These are phyloP conservation scores for Reticulomyxa filosa DNA, from an alignment of 78 protist genomes.

Conservation along the genomic window DNA sequence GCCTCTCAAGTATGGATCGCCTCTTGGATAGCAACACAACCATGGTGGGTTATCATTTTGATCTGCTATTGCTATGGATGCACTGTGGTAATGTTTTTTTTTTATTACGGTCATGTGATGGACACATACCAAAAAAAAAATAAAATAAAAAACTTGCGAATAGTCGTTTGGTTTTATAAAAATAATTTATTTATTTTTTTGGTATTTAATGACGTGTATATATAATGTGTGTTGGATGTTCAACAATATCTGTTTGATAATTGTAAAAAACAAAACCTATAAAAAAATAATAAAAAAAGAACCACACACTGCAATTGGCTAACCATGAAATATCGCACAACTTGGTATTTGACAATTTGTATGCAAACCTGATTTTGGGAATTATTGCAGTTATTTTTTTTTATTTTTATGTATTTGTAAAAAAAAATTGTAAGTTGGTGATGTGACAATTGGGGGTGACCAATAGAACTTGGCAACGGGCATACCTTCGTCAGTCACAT, in stretches of 20 bases:
- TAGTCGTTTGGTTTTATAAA: no score
- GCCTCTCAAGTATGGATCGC: not conserved
- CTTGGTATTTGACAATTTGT: not conserved
- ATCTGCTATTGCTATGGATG: not conserved
- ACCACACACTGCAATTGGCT: not conserved
- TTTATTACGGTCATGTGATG: no score
- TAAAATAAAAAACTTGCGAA: no score
- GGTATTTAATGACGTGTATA: not conserved
- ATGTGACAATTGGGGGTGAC: no score
- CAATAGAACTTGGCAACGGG: constrained; percentile 45
- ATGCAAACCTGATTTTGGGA: not conserved
- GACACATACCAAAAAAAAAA: no score
- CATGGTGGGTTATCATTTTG: not conserved
- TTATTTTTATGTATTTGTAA: no score
- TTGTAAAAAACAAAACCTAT: not conserved
- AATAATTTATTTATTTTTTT: not conserved
- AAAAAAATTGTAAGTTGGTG: no score
- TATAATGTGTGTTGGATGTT: not conserved
- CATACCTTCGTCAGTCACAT: constrained; percentile 39
- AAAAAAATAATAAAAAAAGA: not conserved
- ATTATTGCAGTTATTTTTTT: no score
- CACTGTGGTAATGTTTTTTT: no score
- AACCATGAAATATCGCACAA: constrained; percentile 17
- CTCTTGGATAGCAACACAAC: not conserved
- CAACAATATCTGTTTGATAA: not conserved